Evolutionary conservation across 495 filamentous ascomycete species (phyloP), one percentile per base, ranked within the genome.

Genomic region (Cercophora sp.): DNA sequence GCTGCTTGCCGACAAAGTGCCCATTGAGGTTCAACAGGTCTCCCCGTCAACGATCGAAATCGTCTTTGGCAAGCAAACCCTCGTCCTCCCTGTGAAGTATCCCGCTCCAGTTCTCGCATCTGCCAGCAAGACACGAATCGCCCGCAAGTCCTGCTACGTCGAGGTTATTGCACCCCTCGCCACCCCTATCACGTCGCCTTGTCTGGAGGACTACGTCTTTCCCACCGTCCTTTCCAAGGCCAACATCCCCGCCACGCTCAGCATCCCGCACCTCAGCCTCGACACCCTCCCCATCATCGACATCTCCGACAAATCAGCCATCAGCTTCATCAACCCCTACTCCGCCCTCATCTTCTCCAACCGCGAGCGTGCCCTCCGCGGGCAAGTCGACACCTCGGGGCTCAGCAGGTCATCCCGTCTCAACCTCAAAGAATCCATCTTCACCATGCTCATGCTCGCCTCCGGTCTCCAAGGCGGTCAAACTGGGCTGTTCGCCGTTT

Each of bases 381-480:
- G 68, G 49, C 54, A 32, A 11, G 26, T 25, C 54, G 29, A 56
- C 37, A 18, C 34, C 34, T 39, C 9, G 16, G 11, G 5, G 15
- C 27, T 49, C 0, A 6, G 18, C 5, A 6, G 45, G 19, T 43
- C 55, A 4, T 26, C 65, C 27, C 70, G 76, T 4, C 47, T 70
- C 23, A 67, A 72, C 46, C 70, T 79, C 52, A 81, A 80, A 51
- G 70, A 78, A 34, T 70, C 76, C 0, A 48, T 80, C 19, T 72
- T 71, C 37, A 63, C 59, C 39, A 60, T 81, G 22, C 72, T 79
- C 59, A 69, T 68, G 62, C 34, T 70, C 29, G 61, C 71, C 9
- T 66, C 72, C 8, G 74, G 77, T 26, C 49, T 72, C 19, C 65
- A 73, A 16, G 68, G 65, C 16, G 61, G 59, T 0, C 52, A 68